Conservation (phyloP, 1,284 basidiomycete genomes). For the Cutaneotrichosporon sp. region DNA sequence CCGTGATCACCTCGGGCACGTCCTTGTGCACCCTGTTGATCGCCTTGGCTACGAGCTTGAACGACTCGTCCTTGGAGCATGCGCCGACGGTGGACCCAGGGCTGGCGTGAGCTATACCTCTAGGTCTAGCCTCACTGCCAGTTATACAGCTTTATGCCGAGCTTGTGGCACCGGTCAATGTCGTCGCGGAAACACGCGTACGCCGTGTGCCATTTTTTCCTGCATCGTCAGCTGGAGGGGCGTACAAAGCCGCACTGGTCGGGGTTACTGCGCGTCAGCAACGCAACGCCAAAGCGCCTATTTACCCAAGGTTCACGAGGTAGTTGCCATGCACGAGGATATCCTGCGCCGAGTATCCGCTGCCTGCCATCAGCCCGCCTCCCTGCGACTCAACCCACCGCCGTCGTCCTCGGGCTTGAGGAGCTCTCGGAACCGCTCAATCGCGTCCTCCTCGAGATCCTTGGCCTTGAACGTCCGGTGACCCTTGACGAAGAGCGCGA, state of each 20-base stretch:
- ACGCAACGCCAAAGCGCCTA: not conserved
- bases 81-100: conserved; percentile 74
- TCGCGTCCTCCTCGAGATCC: conserved; percentile 53
- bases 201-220: conserved; percentile 67
- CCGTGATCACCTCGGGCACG: conserved; percentile 59
- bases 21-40: conserved; percentile 71
- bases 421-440: conserved; percentile 54
- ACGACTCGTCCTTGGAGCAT: conserved; percentile 59
- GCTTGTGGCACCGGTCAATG: conserved; percentile 67
- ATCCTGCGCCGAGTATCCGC: conserved; percentile 57
- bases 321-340: conserved; percentile 80
- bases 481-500: conserved; percentile 77
- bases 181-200: conserved; percentile 80
- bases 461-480: conserved; percentile 73
- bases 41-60: conserved; percentile 63
- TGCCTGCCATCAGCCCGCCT: conserved; percentile 28
- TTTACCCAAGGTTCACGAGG: conserved; percentile 67
- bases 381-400: conserved; percentile 23
- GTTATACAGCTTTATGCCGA: conserved; percentile 72
- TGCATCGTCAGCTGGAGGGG: conserved; percentile 35
- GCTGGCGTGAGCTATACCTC: conserved; percentile 45
- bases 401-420: conserved; percentile 51
- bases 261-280: conserved; percentile 54
- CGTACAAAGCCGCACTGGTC: conserved; percentile 61
- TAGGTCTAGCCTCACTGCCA: conserved; percentile 62